Base-by-base conservation (phyloP, 148 eudicot genomes). In the Hydrangea macrophylla region DNA sequence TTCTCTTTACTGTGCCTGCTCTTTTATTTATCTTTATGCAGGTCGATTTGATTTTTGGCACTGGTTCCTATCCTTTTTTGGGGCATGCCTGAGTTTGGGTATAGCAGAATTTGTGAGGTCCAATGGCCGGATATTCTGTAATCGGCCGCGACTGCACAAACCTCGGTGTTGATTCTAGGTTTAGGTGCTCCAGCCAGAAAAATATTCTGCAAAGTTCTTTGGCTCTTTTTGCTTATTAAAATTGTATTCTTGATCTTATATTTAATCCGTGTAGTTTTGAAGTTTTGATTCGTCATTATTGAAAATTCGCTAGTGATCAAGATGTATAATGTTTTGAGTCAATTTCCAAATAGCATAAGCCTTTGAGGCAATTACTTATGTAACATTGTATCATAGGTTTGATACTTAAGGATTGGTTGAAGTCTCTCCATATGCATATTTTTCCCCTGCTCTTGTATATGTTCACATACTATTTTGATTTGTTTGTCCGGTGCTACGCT, bases 41-140 rank as follows among this genome's bases (percentile, higher is more conserved):
- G 93, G 73, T 64, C 86, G 76, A 39, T 65, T 69, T 65, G 83
- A 81, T 74, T 33, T 69, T 27, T 73, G 85, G 60, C 86, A 88
- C 60, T 39, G 86, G 22, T 73, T 90, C 63, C 83, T 86, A 73
- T 78, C 98, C 4, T 54, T 85, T 10, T 59, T 90, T 65, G 90
- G 90, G 96, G 94, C 88, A 31, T 71, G 90, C 81, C 15, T 90
- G 71, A 88, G 88, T 68, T 32, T 88, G 36, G 87, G 70, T 20
- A 79, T 90, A 61, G 92, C 81, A 13, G 69, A 70, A 58, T 78
- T 83, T 59, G 88, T 92, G 51, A 81, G 70, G 80, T 84, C 90
- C 76, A 81, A 92, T 42, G 96, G 96, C 2, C 88, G 90, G 33
- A 56, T 83, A n/a, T 90, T 92, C 75, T 92, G 98, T 66, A 90